phyloP scores from a whole-genome alignment of 1,284 basidiomycete species.

The Agaricales sp. region DNA sequence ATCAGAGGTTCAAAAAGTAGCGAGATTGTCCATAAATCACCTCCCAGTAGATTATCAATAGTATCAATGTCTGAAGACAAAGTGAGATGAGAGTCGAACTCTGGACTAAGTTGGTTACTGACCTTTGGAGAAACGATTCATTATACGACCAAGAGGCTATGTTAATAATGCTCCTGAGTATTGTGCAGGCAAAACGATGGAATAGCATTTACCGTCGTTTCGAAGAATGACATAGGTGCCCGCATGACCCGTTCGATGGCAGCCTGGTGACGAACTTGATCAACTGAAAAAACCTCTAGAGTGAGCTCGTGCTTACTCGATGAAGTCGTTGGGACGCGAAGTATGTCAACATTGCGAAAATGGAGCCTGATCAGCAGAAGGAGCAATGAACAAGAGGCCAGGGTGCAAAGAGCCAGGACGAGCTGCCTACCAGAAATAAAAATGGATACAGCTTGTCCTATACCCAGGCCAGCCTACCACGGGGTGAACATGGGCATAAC shows the following conservation, averaged over 20 bases:
- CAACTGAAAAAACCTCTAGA: constrained; percentile 10
- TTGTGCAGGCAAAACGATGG: constrained; percentile 1
- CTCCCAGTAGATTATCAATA: constrained; percentile 66
- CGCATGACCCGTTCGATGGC: constrained; percentile 58
- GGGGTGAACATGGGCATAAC: neutral
- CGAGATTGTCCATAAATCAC: constrained; percentile 19
- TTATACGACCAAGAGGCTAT: constrained; percentile 79
- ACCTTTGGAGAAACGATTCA: constrained; percentile 74
- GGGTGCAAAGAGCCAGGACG: constrained; percentile 13
- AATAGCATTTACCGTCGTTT: constrained; percentile 53
- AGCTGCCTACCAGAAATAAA: constrained; percentile 48
- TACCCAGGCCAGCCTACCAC: constrained; percentile 34
- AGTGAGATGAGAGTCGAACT: constrained; percentile 4
- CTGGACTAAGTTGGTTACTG: neutral
- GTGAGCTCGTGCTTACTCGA: constrained; percentile 15
- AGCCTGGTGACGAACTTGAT: constrained; percentile 19
- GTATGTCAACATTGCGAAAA: constrained; percentile 44
- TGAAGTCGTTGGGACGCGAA: constrained; percentile 39
- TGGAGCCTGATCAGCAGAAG: constrained; percentile 4
- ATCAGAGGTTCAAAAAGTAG: neutral
- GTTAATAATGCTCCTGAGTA: neutral
- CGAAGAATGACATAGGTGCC: constrained; percentile 84
- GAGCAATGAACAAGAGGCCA: neutral
- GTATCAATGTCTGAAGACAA: constrained; percentile 66
- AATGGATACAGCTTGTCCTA: constrained; percentile 35